These are phyloP conservation scores for Aspergillus sp. DNA, from an alignment of 2,329 filamentous ascomycete species.

Conservation along the genomic window DNA sequence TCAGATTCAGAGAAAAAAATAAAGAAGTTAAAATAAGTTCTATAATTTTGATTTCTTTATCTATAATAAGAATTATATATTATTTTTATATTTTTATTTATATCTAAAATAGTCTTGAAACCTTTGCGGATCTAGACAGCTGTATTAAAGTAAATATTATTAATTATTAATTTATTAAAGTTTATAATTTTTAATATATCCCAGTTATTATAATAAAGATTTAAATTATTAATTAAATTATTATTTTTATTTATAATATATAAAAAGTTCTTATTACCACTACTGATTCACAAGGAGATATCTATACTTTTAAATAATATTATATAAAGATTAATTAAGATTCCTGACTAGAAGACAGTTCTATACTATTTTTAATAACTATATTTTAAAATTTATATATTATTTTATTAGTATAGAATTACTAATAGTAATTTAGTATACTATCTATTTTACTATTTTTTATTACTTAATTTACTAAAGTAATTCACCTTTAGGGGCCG, in stretches of 20 bases:
- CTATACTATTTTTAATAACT: not conserved
- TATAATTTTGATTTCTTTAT: not conserved
- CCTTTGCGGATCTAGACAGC: no score
- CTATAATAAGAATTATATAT: not conserved
- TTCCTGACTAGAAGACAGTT: not conserved
- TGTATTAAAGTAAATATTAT: not conserved
- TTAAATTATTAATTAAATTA: no score
- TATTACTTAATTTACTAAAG: not conserved
- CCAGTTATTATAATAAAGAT: no score
- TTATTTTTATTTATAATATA: no score
- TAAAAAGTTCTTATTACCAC: no score
- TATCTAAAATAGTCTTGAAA: no score
- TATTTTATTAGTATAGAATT: not conserved
- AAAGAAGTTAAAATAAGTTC: no score
- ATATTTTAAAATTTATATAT: not conserved
- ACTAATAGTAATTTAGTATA: not conserved
- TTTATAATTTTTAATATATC: no score
- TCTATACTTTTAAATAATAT: no score
- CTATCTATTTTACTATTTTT: not conserved
- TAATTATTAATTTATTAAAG: not conserved
- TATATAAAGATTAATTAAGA: not conserved
- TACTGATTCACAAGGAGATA: no score
- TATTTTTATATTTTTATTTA: not conserved
- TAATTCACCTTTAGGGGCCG: no score
- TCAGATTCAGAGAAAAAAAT: no score